A percentile compares a stretch with the other conserved stretches of the same genome.
Evolutionary conservation across 2,329 filamentous ascomycete species (phyloP).

Genomic region (Epichloe elymi): DNA sequence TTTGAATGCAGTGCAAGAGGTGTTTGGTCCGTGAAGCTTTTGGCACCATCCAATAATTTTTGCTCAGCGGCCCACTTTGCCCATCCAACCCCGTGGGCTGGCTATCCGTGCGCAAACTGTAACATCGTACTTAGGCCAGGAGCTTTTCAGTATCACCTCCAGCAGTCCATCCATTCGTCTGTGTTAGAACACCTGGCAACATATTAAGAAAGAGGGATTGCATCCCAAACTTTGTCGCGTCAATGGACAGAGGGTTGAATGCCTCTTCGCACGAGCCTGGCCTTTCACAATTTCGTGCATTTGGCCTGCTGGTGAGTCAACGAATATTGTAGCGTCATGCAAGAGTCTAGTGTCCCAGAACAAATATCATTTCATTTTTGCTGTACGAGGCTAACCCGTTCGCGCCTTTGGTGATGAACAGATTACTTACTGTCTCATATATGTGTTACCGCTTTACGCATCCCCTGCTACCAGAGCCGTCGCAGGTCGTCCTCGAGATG

Average conservation of each 20-base stretch:
- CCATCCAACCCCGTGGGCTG: background rate
- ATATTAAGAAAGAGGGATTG: background rate
- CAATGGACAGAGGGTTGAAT: background rate
- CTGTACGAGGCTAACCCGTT: background rate
- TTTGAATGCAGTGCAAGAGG: too few relatives aligned
- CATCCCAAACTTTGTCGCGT: background rate
- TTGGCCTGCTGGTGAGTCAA: conserved; percentile 17
- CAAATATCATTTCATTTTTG: background rate
- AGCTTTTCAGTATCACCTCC: too few relatives aligned
- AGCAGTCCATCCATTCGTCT: too few relatives aligned
- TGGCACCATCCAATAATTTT: too few relatives aligned
- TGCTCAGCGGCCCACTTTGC: background rate
- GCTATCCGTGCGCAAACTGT: background rate
- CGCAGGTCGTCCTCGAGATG: conserved; percentile 66
- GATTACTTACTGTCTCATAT: conserved; percentile 75
- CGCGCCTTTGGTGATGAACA: conserved; percentile 1
- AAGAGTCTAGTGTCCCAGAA: background rate
- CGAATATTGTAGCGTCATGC: background rate
- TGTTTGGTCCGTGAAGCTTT: too few relatives aligned
- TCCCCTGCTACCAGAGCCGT: conserved; percentile 70
- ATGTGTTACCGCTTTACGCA: conserved; percentile 84
- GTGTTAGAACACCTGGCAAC: too few relatives aligned
- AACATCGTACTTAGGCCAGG: too few relatives aligned
- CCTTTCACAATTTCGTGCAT: conserved; percentile 13
- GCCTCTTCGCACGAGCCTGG: background rate